These are phyloP conservation scores for Eucalyptus marginata DNA, from an alignment of 345 rosid genomes.

Conservation along the genomic window DNA sequence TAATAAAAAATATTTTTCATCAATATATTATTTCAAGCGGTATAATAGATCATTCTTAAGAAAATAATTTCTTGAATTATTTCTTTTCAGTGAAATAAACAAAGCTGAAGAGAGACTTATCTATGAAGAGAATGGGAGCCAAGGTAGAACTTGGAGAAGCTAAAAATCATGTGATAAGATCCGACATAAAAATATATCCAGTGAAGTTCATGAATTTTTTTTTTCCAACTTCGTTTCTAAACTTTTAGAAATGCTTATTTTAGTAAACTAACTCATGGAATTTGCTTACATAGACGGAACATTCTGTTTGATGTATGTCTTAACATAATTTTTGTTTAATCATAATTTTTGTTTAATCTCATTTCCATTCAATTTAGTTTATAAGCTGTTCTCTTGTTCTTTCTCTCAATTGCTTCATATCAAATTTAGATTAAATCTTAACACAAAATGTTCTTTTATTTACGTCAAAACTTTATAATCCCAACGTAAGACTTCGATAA, in stretches of 20 bases:
- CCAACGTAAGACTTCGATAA: not conserved
- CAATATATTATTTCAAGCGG: not conserved
- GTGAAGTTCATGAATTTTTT: not conserved
- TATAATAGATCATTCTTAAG: not conserved
- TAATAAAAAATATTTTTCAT: not conserved
- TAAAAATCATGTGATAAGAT: not conserved
- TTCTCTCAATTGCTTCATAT: not conserved
- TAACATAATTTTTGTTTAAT: no score
- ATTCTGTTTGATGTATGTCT: not conserved
- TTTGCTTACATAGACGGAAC: not conserved
- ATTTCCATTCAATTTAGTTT: not conserved
- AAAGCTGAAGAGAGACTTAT: not conserved
- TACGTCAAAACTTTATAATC: not conserved
- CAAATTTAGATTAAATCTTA: not conserved
- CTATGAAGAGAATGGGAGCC: not conserved
- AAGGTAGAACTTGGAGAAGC: not conserved
- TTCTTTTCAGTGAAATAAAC: rapidly evolving
- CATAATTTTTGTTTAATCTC: no score
- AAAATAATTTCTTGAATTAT: not conserved
- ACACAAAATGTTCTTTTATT: not conserved
- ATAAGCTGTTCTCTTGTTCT: not conserved
- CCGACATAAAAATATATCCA: not conserved
- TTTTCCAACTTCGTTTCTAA: not conserved
- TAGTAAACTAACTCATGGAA: not conserved
- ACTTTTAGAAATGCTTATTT: not conserved